A percentile compares a stretch with the other conserved stretches of the same genome.
phyloP scores from a whole-genome alignment of 208 protist genomes.

The Wallacemonas sp. region DNA sequence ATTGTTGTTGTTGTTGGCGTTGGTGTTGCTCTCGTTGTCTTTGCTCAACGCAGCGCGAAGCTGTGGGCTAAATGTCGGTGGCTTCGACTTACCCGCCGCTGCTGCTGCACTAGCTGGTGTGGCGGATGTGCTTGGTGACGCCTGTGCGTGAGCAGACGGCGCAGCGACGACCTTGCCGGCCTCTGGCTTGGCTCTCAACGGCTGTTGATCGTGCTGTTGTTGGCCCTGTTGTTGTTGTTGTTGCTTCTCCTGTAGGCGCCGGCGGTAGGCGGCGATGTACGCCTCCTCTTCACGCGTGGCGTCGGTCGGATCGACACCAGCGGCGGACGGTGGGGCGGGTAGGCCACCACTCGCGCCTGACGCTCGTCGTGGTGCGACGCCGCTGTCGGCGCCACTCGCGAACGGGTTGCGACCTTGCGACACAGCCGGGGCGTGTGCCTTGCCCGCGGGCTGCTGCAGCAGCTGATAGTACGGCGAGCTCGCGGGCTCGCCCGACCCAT shows the following conservation, averaged over 20 bases:
- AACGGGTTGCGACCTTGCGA: conserved; percentile 15
- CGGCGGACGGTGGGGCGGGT: neutral
- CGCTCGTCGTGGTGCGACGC: neutral
- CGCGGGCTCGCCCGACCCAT: neutral
- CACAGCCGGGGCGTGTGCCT: too few species aligned
- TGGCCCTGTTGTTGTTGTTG: neutral
- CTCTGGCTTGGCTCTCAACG: neutral
- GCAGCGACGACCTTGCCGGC: too few species aligned
- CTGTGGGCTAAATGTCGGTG: conserved; percentile 2
- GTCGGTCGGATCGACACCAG: neutral
- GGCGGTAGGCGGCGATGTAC: conserved; percentile 13
- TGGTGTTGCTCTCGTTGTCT: neutral
- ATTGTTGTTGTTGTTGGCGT: conserved; percentile 1
- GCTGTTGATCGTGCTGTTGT: neutral
- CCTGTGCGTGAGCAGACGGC: too few species aligned
- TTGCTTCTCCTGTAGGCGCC: neutral
- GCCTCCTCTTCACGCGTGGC: neutral
- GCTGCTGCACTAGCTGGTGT: neutral
- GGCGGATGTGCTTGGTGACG: neutral
- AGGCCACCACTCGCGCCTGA: neutral
- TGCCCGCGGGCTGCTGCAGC: conserved; percentile 8
- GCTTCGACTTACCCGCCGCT: neutral
- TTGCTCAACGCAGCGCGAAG: conserved; percentile 6
- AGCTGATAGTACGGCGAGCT: conserved; percentile 21
- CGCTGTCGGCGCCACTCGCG: conserved; percentile 2